These are phyloP conservation scores for Geranomyces variabilis DNA, from an alignment of 192 early-diverging fungal genomes.

Conservation along the genomic window DNA sequence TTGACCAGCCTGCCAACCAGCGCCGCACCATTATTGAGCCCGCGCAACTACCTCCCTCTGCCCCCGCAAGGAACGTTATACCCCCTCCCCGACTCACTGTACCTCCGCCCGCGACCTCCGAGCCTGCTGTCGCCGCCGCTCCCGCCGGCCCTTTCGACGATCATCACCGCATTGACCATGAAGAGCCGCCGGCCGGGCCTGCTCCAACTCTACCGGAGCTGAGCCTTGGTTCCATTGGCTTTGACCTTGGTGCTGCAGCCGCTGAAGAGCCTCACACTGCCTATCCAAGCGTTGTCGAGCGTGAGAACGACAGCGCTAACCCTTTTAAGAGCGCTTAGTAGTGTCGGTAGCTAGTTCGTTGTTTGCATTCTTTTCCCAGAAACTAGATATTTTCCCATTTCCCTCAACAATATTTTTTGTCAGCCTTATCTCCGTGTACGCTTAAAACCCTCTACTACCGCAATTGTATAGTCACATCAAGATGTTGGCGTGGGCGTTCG, in stretches of 20 bases:
- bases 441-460: too few species aligned
- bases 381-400: neutral
- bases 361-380: neutral
- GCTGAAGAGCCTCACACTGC: neutral
- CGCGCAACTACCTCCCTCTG: too few species aligned
- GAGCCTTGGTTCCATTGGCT: neutral
- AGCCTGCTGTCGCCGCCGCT: neutral
- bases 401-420: neutral
- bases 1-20: neutral
- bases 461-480: too few species aligned
- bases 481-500: too few species aligned
- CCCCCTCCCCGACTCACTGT: slow-evolving; percentile 12
- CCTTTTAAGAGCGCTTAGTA: slow-evolving; percentile 1
- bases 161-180: neutral
- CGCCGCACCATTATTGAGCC: neutral
- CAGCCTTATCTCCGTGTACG: neutral
- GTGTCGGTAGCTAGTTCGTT: neutral
- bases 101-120: neutral
- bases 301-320: neutral
- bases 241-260: neutral
- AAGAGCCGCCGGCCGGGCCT: neutral
- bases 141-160: slow-evolving; percentile 23
- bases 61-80: neutral
- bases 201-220: slow-evolving; percentile 2
- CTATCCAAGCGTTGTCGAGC: neutral